phyloP scores from a whole-genome alignment of 2,329 filamentous ascomycete species.

The Nothophaeocryptopus gaeumannii region DNA sequence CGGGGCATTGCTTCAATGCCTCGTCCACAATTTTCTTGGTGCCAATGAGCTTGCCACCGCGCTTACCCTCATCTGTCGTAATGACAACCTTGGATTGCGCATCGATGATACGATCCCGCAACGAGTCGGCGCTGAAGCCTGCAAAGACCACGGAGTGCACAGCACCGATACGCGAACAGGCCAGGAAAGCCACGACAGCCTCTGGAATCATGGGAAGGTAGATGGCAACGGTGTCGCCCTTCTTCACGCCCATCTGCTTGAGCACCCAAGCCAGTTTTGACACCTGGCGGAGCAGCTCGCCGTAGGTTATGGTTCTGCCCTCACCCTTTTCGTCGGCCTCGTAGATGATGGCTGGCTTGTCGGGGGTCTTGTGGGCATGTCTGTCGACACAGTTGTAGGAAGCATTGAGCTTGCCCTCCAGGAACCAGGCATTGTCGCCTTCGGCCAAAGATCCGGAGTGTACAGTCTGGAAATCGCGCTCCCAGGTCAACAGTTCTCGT shows the following conservation, averaged over 20 bases:
- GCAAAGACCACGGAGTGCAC: constrained; percentile 98
- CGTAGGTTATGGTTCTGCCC: constrained; percentile 86
- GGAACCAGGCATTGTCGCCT: constrained; percentile 91
- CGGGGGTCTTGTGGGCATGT: constrained; percentile 89
- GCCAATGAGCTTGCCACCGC: constrained; percentile 92
- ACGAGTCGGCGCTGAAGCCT: constrained; percentile 93
- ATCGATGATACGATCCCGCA: constrained; percentile 91
- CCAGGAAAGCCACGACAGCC: constrained; percentile 84
- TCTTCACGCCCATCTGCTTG: constrained; percentile 93
- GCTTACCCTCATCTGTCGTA: constrained; percentile 95
- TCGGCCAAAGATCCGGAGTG: constrained; percentile 69
- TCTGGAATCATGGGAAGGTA: constrained; percentile 99
- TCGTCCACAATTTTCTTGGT: constrained; percentile 99
- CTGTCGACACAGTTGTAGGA: constrained; percentile 97
- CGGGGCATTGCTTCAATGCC: constrained; percentile 91
- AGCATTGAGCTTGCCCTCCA: constrained; percentile 89
- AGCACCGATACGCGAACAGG: constrained; percentile 87
- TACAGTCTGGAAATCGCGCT: constrained; percentile 87
- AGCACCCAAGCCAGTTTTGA: constrained; percentile 82
- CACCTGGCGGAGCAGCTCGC: constrained; percentile 88
- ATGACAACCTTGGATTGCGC: constrained; percentile 90
- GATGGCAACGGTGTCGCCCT: constrained; percentile 94
- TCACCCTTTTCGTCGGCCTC: constrained; percentile 89
- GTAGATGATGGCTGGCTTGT: constrained; percentile 96
- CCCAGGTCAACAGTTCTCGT: constrained; percentile 86